Conservation (phyloP, 2,329 filamentous ascomycete species). For the Fusarium solani-melongenae region DNA sequence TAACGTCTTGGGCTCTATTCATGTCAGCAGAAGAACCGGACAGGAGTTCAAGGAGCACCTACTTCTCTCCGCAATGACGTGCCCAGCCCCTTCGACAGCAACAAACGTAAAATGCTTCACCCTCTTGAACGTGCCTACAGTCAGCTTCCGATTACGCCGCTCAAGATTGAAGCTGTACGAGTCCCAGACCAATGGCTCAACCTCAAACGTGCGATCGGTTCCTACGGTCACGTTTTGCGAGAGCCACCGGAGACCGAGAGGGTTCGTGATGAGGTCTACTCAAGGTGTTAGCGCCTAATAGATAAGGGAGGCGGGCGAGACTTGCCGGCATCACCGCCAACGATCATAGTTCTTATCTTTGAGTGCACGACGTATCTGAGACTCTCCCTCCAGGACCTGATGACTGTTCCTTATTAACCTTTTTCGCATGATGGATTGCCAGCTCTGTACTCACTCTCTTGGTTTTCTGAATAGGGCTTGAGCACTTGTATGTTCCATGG, state of each 20-base stretch:
- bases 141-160: too few relatives aligned
- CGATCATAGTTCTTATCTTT: neutral
- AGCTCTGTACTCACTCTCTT: slow-evolving; percentile 1
- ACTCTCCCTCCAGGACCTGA: neutral
- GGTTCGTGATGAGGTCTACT: slow-evolving; percentile 7
- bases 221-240: neutral
- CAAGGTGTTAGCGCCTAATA: neutral
- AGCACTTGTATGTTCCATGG: neutral
- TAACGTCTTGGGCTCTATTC: neutral
- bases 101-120: neutral
- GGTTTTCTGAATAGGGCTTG: neutral
- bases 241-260: neutral
- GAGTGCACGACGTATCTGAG: neutral
- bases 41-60: neutral
- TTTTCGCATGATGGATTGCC: too few relatives aligned
- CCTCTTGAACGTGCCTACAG: neutral
- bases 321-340: slow-evolving; percentile 12
- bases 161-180: neutral
- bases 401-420: neutral
- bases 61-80: neutral
- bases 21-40: neutral
- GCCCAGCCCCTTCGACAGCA: neutral
- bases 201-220: neutral
- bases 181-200: neutral
- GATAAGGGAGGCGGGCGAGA: neutral